Base-by-base conservation (phyloP, 1,139 yeast genomes). In the Kodamaea suecica region DNA sequence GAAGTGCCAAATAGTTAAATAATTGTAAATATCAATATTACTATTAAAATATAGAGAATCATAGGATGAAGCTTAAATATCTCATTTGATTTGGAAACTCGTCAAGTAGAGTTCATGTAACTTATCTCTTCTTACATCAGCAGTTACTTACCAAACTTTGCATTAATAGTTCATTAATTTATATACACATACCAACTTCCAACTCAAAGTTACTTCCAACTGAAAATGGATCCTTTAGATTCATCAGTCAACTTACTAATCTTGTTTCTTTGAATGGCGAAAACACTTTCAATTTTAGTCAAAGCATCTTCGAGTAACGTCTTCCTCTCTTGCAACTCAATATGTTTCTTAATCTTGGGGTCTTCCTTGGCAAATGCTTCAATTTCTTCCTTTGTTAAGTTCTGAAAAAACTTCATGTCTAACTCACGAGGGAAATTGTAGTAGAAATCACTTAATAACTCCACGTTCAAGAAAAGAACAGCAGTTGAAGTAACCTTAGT, bases 401-500 rank as follows among this genome's bases (percentile, higher is more conserved):
- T 71, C 42, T 69, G 70, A 41, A 84, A 79, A 42, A 94, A 73
- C 45, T 81, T 78, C 38, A 70, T 69, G 58, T 94, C 99, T 43
- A 94, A 70, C 55, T 88, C 97, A 38, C 97, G 74, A 1, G 98
- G 98, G 63, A 94, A 92, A 51, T 87, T 88, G 61, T 94, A 92
- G 59, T 90, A 92, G 53, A 94, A 94, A 60, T 94, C 98, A 47
- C 95, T 84, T 45, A 94, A 67, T 33, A 94, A 68, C 59, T 94
- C 99, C 32, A 94, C 97, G 53, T 94, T 94, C 53, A 94, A 66
- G 51, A 94, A 94, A 43, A 94, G 63, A 3, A 94, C 94, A 0
- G 98, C 95, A 0, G 98, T 94, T 9, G 90, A 83, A 0, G 96
- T 85, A 27, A 94, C 66, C 58, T 94, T 94, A 39, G 88, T 90